These are phyloP conservation scores for Aureobasidium musti DNA, from an alignment of 2,329 filamentous ascomycete species.

Conservation along the genomic window DNA sequence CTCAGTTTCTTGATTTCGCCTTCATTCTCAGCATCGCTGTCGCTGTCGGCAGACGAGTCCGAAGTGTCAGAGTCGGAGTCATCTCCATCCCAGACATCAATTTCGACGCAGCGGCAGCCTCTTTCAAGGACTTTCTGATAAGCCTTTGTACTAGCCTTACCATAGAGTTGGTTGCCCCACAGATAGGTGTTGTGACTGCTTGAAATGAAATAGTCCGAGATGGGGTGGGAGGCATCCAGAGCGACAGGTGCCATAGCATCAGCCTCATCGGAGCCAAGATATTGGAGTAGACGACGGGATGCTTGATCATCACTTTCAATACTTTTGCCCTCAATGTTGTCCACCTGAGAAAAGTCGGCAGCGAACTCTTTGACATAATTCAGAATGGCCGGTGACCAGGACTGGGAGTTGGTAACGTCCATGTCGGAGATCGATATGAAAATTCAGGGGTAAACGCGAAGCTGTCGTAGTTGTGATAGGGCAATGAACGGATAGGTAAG, in stretches of 20 bases:
- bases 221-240: conserved; percentile 50
- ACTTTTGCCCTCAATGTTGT: background rate
- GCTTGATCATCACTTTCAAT: background rate
- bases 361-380: conserved; percentile 8
- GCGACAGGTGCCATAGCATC: conserved; percentile 50
- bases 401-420: background rate
- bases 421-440: background rate
- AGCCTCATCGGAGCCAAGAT: conserved; percentile 50
- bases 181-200: conserved; percentile 96
- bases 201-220: conserved; percentile 91
- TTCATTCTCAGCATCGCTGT: conserved; percentile 37
- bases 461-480: background rate
- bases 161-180: conserved; percentile 80
- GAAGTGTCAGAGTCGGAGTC: conserved; percentile 36
- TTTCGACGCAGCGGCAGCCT: conserved; percentile 88
- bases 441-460: conserved; percentile 1
- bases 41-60: conserved; percentile 22
- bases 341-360: conserved; percentile 11
- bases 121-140: conserved; percentile 75
- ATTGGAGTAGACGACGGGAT: conserved; percentile 50
- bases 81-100: conserved; percentile 88
- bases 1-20: conserved; percentile 42
- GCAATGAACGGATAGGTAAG: background rate
- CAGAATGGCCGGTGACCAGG: conserved; percentile 23
- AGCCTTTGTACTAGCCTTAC: conserved; percentile 72